phyloP scores from a whole-genome alignment of 306 rosid genomes.

The Castanea mollissima region DNA sequence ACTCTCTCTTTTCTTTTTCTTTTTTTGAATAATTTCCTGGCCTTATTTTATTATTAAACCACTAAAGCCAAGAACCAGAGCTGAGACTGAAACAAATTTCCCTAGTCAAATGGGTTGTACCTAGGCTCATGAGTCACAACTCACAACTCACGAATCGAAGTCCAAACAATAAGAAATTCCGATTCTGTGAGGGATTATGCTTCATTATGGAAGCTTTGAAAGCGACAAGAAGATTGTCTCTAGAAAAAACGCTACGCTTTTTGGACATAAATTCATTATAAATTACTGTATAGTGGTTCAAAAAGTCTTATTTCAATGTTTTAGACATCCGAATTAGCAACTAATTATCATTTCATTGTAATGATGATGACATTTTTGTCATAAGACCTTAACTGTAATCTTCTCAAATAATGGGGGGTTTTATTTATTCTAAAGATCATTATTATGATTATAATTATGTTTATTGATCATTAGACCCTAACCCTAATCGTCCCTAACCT shows the following conservation, averaged over 20 bases:
- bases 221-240: not conserved
- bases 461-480: not conserved
- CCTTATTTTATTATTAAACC: too few species aligned
- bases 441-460: slow-evolving; percentile 3
- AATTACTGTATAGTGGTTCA: not conserved
- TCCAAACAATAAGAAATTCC: too few species aligned
- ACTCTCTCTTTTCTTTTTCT: too few species aligned
- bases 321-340: not conserved
- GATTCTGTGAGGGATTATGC: too few species aligned
- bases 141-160: too few species aligned
- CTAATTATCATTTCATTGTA: not conserved
- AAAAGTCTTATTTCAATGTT: not conserved
- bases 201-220: not conserved
- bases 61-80: too few species aligned
- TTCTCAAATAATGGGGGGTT: not conserved
- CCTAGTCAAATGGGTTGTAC: too few species aligned
- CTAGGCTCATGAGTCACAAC: too few species aligned
- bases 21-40: too few species aligned
- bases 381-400: not conserved
- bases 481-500: not conserved
- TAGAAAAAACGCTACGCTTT: not conserved
- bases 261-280: not conserved
- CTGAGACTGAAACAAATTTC: too few species aligned
- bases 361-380: not conserved
- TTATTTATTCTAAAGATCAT: not conserved